phyloP scores from a whole-genome alignment of 2,329 filamentous ascomycete species.

The Magnaporthiopsis poae region DNA sequence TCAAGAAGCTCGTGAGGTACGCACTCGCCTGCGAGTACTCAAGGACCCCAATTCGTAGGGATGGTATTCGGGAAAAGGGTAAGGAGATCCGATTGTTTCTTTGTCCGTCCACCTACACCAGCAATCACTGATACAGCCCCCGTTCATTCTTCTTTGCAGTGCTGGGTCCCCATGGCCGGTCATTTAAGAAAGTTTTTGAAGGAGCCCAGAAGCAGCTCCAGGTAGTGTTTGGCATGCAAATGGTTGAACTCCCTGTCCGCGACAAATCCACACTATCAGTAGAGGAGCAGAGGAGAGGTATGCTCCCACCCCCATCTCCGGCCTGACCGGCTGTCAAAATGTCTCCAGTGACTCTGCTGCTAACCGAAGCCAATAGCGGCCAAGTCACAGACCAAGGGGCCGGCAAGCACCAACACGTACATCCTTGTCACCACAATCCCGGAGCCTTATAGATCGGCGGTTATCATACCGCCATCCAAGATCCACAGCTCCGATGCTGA shows the following conservation, averaged over 20 bases:
- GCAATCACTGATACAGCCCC: not conserved
- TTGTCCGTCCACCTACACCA: not conserved
- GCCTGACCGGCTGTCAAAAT: not conserved
- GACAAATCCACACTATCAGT: constrained; percentile 65
- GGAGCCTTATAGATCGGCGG: constrained; percentile 50
- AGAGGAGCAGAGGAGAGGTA: constrained; percentile 66
- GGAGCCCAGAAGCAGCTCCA: constrained; percentile 64
- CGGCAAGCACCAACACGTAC: constrained; percentile 57
- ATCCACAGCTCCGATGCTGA: constrained; percentile 59
- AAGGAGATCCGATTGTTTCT: constrained; percentile 6
- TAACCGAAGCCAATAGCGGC: constrained; percentile 20
- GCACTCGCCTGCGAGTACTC: constrained; percentile 58
- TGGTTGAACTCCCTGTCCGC: constrained; percentile 69
- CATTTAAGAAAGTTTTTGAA: constrained; percentile 70
- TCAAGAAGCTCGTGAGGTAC: constrained; percentile 60
- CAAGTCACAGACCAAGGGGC: constrained; percentile 40
- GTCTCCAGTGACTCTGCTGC: not conserved
- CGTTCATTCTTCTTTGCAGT: constrained; percentile 35
- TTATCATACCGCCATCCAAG: constrained; percentile 58
- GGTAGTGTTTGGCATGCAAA: constrained; percentile 78
- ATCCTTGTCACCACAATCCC: constrained; percentile 69
- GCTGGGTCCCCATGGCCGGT: constrained; percentile 56
- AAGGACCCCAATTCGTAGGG: constrained; percentile 47
- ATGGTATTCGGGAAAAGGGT: constrained; percentile 57
- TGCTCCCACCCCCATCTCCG: constrained; percentile 13